Percentiles rank a stretch among this genome's conserved stretches.
These are phyloP conservation scores for Glutinoglossum americanum DNA, from an alignment of 495 filamentous ascomycete species.

Conservation along the genomic window DNA sequence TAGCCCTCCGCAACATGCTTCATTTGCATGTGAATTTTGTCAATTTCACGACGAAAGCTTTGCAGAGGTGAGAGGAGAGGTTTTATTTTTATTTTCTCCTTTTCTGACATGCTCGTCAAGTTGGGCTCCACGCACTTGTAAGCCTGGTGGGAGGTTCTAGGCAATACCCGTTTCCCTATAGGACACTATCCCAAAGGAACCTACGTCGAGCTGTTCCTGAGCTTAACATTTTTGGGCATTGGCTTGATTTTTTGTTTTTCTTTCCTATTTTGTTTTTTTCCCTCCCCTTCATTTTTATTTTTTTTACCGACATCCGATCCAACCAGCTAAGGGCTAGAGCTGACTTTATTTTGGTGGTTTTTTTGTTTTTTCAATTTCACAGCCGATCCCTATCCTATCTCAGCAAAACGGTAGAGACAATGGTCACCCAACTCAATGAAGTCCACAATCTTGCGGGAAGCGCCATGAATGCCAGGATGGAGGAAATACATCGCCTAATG, in stretches of 20 bases:
- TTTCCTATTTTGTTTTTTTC: neutral
- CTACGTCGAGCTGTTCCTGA: neutral
- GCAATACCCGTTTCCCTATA: neutral
- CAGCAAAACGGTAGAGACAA: constrained; percentile 14
- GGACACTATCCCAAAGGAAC: neutral
- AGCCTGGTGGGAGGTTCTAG: neutral
- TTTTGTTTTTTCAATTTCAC: neutral
- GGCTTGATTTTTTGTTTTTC: neutral
- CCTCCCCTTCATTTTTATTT: neutral
- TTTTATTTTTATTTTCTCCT: neutral
- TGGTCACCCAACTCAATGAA: constrained; percentile 16
- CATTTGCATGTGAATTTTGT: constrained; percentile 19
- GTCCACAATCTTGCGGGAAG: constrained; percentile 14
- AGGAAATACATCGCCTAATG: constrained; percentile 16
- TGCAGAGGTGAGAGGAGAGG: constrained; percentile 13
- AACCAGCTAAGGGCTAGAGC: neutral
- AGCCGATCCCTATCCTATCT: constrained; percentile 16
- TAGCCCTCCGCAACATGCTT: constrained; percentile 12
- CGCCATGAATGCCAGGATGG: constrained; percentile 13
- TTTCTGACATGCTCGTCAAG: neutral
- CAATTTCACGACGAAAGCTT: constrained; percentile 15
- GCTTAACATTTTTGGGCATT: neutral
- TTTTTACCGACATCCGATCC: neutral
- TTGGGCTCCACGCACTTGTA: neutral
- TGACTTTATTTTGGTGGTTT: neutral